These are phyloP conservation scores for Mycena venus DNA, from an alignment of 768 basidiomycete genomes.

Conservation along the genomic window DNA sequence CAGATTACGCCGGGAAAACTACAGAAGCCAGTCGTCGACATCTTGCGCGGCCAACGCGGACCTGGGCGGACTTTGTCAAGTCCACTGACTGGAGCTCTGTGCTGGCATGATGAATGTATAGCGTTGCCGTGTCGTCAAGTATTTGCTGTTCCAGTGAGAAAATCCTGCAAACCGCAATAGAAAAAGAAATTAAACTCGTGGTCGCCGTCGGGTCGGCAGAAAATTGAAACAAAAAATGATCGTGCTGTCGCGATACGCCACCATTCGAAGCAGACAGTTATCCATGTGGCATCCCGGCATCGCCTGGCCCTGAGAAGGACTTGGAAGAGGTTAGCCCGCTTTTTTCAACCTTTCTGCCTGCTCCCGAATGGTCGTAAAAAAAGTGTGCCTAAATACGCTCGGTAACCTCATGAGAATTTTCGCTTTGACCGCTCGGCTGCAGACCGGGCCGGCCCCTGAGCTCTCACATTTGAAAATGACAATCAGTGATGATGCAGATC, in stretches of 20 bases:
- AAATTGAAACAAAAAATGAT: too few relatives aligned
- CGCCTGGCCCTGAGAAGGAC: too few relatives aligned
- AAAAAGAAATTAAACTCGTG: background rate
- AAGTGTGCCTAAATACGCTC: too few relatives aligned
- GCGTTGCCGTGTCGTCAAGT: too few relatives aligned
- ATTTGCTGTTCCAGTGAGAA: too few relatives aligned
- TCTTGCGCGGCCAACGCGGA: slow-evolving; percentile 21
- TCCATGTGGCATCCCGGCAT: too few relatives aligned
- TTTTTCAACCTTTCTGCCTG: too few relatives aligned
- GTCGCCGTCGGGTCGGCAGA: background rate
- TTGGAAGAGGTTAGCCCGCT: too few relatives aligned
- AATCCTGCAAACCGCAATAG: background rate
- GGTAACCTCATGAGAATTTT: background rate
- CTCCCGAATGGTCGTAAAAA: background rate
- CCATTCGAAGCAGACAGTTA: too few relatives aligned
- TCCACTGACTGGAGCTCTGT: slow-evolving; percentile 16
- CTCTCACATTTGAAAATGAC: background rate
- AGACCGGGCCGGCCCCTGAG: slow-evolving; percentile 7
- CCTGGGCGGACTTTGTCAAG: slow-evolving; percentile 21
- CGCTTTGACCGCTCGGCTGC: background rate
- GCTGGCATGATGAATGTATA: background rate
- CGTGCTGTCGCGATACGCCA: background rate
- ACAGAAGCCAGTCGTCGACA: slow-evolving; percentile 1
- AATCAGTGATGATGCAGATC: background rate
- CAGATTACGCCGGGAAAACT: slow-evolving; percentile 21